phyloP scores from a whole-genome alignment of 345 rosid species.

The Acer campestre region DNA sequence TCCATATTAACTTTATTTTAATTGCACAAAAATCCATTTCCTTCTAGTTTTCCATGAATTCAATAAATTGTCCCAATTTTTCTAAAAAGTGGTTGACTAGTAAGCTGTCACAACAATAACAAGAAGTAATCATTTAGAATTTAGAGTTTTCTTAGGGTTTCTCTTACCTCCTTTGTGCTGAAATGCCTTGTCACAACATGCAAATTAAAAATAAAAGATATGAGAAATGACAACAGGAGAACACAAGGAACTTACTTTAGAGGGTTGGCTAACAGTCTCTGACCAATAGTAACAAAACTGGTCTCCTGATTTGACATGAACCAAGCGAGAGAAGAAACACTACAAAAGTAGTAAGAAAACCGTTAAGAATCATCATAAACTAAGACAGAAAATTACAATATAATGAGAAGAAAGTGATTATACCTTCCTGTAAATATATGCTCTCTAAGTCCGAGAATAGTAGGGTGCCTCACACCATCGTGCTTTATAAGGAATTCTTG shows the following conservation, averaged over 20 bases:
- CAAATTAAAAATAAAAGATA: neutral
- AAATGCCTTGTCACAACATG: neutral
- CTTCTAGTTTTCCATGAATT: neutral
- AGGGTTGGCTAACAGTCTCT: slow-evolving; percentile 94
- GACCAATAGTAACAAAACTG: slow-evolving; percentile 98
- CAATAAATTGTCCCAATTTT: neutral
- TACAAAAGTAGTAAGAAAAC: slow-evolving; percentile 37
- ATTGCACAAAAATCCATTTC: neutral
- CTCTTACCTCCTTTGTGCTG: neutral
- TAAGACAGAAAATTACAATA: slow-evolving; percentile 5
- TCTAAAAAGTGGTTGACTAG: neutral
- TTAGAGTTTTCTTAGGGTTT: neutral
- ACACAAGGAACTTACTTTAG: slow-evolving; percentile 56
- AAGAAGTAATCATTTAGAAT: neutral
- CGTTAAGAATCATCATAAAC: neutral
- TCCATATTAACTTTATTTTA: neutral
- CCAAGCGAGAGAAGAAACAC: slow-evolving; percentile 99
- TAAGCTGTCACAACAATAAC: neutral
- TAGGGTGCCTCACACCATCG: slow-evolving; percentile 88
- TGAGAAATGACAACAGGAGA: neutral
- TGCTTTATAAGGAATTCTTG: slow-evolving; percentile 93
- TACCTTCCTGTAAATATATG: slow-evolving; percentile 99
- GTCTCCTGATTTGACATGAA: slow-evolving; percentile 99
- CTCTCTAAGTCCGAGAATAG: slow-evolving; percentile 98
- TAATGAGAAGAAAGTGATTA: slow-evolving; percentile 12